These are phyloP conservation scores for Hymenochaete sp. DNA, from an alignment of 1,284 basidiomycete genomes.

Conservation along the genomic window DNA sequence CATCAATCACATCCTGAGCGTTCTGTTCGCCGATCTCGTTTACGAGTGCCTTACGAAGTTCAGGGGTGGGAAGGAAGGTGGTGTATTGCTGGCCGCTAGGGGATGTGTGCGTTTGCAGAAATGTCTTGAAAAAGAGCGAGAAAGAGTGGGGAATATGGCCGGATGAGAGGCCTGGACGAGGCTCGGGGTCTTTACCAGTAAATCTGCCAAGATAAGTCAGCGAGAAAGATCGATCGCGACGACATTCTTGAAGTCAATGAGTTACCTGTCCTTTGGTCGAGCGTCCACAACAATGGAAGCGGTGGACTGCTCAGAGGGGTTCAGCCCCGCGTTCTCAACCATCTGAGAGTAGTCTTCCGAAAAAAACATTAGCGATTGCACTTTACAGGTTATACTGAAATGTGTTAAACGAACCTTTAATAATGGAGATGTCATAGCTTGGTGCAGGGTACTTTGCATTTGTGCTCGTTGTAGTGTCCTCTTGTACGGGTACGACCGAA, in stretches of 20 bases:
- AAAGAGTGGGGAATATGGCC: constrained; percentile 90
- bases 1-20: constrained; percentile 47
- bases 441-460: constrained; percentile 47
- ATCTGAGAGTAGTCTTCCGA: constrained; percentile 74
- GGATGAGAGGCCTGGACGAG: constrained; percentile 77
- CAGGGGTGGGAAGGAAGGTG: constrained; percentile 46
- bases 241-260: constrained; percentile 9
- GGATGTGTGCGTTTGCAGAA: constrained; percentile 51
- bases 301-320: constrained; percentile 33
- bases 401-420: constrained; percentile 48
- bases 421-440: constrained; percentile 35
- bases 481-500: constrained; percentile 44
- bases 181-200: constrained; percentile 79
- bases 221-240: too few relatives aligned
- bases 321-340: constrained; percentile 56
- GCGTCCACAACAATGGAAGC: constrained; percentile 78
- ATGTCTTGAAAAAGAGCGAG: constrained; percentile 76
- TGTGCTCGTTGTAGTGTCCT: too few relatives aligned
- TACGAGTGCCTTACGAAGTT: constrained; percentile 54
- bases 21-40: constrained; percentile 49
- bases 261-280: constrained; percentile 66
- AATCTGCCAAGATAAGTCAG: constrained; percentile 43
- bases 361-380: not conserved
- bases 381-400: not conserved
- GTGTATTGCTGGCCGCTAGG: constrained; percentile 46